Conservation (phyloP, 164 flowering plant genomes). For the Tetrastigma voinierianum region DNA sequence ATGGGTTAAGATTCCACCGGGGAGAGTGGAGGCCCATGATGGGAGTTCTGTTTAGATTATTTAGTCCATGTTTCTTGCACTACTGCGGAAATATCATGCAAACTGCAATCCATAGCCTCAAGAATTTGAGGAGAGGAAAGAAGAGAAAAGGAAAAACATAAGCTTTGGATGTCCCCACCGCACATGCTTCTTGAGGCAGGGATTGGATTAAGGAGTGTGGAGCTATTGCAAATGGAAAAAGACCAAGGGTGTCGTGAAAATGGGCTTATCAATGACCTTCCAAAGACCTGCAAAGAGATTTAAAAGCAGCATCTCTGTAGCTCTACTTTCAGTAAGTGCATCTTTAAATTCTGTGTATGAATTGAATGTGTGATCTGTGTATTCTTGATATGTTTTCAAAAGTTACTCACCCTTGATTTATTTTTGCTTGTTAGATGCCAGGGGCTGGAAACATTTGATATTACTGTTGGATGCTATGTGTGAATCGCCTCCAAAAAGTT, state of each 20-base stretch:
- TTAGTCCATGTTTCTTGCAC: too few species aligned
- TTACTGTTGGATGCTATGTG: background rate
- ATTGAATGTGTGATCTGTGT: background rate
- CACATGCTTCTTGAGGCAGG: constrained; percentile 8
- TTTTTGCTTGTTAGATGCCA: background rate
- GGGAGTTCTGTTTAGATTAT: too few species aligned
- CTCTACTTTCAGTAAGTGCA: constrained; percentile 7
- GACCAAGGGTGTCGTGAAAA: constrained; percentile 11
- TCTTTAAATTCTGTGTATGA: background rate
- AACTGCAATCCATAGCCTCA: background rate
- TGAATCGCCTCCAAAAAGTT: constrained; percentile 1
- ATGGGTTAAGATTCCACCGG: too few species aligned
- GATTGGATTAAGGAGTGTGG: background rate
- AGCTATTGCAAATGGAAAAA: constrained; percentile 4
- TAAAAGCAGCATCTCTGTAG: constrained; percentile 14
- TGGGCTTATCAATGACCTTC: constrained; percentile 1
- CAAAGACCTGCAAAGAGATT: background rate
- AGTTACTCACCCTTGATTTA: too few species aligned
- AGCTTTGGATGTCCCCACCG: constrained; percentile 10
- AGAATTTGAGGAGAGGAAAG: constrained; percentile 6
- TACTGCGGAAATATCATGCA: constrained; percentile 2
- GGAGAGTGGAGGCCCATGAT: too few species aligned
- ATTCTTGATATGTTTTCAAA: background rate
- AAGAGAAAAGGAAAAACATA: background rate
- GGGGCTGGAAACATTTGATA: background rate